Evolutionary conservation across 1,284 basidiomycete species (phyloP), one percentile per base, ranked within the genome.

Genomic region (Pseudozyma tsukubaensis): DNA sequence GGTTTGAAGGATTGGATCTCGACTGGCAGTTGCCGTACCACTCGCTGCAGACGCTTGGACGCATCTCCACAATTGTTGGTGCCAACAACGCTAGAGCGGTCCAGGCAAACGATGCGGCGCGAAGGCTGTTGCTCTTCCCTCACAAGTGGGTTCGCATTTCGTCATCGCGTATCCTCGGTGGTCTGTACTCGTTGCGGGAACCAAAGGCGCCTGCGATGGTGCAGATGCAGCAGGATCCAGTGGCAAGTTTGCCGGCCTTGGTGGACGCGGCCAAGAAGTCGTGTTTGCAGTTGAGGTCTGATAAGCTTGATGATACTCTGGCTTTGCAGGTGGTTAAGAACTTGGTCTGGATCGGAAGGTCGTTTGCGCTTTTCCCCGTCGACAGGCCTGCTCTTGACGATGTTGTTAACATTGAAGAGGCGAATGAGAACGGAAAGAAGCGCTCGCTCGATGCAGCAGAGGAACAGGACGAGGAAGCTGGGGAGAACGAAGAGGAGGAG

Each of bases 131-230:
- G 3, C 87, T 93, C 10, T 97, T 92, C 86, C 94, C 95, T 12
- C 96, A 99, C 85, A 90, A 92, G 4, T 98, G 95, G 96, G 94
- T 97, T 1, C 91, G 95, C 36, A 90, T 90, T 13, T 92, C 92
- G 0, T 88, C 94, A 0, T 91, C 91, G 72, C 89, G 93, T 48
- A 87, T 94, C 8, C 85, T 97, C 1, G 93, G 93, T 6, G 82
- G 88, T 7, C 85, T 95, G 8, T 94, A 93, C 81, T 59, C 47
- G 36, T 36, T 51, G 11, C 42, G 44, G 9, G 73, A 71, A 34
- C 61, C 55, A 7, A 45, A 34, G 3, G 21, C 58, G 34, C 62
- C 57, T 3, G 36, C 40, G 18, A 68, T 78, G 70, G 64, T 67
- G 35, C 55, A 70, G n/a, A 56, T 80, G 44, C 62, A 80, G 78